Base-by-base conservation (phyloP, 2,329 filamentous ascomycete genomes). In the Paecilomyces dactylethromorphus region DNA sequence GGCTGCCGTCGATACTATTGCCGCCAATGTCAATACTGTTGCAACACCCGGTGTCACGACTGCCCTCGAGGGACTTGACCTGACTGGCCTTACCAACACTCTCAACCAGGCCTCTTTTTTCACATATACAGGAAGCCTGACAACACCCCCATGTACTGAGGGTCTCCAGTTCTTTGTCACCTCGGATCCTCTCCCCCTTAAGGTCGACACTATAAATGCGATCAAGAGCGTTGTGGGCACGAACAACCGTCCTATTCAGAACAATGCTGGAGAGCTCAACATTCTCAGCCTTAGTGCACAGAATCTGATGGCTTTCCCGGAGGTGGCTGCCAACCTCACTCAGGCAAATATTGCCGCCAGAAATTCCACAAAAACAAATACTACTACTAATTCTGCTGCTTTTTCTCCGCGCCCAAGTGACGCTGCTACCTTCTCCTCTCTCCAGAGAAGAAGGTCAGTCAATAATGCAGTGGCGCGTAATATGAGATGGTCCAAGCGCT, bases 71-170 rank as follows among this genome's bases (percentile, higher is more conserved):
- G 56, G 66, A 4, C 75, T 84, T 8, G 69, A 77, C 68, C 81
- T 82, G 72, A 64, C 66, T 32, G 71, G 71, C 54, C 67, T 83
- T 0, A 67, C 72, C 31, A 53, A 63, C 8, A 68, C 73, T 45
- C 66, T 82, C 53, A 69, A 74, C 24, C 66, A 66, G 2, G 73
- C 73, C 10, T 66, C 69, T 3, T 70, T 82, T 57, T 79, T 77
- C 65, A 76, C 77, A 59, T 87, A 87, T 74, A 69, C 71, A 12
- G 85, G 85, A 21, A 85, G 82, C 18, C 75, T 87, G 53, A 87
- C 85, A 49, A 87, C 84, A 0, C 85, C 85, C 21, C 85, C 85
- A 3, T 87, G 85, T 72, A 76, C 76, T 15, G 83, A 87, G 69
- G 80, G 79, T 26, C 74, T 87, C 22, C 74, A 70, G 10, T 86